Base-by-base conservation (phyloP, 805 yeast genomes). In the Nakazawaea wyomingensis region DNA sequence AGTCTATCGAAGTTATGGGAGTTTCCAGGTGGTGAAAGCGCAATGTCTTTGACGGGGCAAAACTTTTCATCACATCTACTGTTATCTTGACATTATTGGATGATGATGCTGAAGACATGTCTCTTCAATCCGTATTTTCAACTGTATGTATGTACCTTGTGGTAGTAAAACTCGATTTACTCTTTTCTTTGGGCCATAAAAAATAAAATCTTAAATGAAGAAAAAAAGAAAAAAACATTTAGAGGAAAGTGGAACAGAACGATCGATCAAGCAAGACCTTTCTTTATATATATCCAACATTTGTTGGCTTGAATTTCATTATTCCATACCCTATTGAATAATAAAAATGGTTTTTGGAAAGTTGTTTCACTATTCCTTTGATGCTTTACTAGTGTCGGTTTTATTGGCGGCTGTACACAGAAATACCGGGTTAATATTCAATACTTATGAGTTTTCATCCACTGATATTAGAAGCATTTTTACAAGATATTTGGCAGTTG, bases 371-470 rank as follows among this genome's bases (percentile, higher is more conserved):
- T 76, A 78, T 52, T 76, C 91, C 0, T 54, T 88, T 44, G 97
- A 90, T 57, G 71, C 89, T 49, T 77, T 90, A 3, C 68, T 90
- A 45, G 66, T 87, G 7, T 85, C 96, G 2, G 78, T 93, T 59
- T 69, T 90, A 11, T 66, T 91, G 34, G 96, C 97, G 0, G 96
- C 96, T 3, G 73, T 90, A 41, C 83, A 87, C 58, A 74, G 88
- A 48, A 80, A 85, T 48, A 85, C 96, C 0, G 97, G 97, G 0
- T 68, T 81, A 37, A 74, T 74, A 51, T 63, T 60, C 48, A 28
- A 38, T 19, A 68, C 81, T 6, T 55, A 66, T 26, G 57, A 62
- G 40, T 68, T 78, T 42, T 77, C 78, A 16, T 71, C 81, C 31
- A 54, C 56, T 18, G 78, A 72, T 45, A 61, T 72, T 16, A 50